Evolutionary conservation across 1,284 basidiomycete genomes (phyloP), one percentile per base, ranked within the genome.

Genomic region (Heterobasidion occidentale): DNA sequence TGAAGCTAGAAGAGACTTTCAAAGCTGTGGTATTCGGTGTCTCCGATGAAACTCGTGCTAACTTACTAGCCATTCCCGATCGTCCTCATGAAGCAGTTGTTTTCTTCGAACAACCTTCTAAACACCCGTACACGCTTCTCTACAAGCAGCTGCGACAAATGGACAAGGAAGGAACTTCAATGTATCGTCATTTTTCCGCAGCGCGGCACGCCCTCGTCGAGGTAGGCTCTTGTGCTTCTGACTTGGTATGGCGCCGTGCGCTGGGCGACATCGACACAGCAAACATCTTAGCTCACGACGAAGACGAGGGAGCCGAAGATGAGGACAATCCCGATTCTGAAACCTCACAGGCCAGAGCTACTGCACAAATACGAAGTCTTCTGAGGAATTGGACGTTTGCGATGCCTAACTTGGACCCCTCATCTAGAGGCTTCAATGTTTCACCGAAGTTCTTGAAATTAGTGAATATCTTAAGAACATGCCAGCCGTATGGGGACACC

Each of bases 401-500:
- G 2, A 78, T 82, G 72, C 84, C 86, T 7, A 83, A 83, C 59
- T 63, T 78, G 12, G 77, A 83, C 61, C 61, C 73, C 1, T 71
- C 69, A 17, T 84, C 84, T 3, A 67, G 70, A 53, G 73, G 76
- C 7, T 82, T 80, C 65, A 89, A 89, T 61, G 75, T 87, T 14
- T 79, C 81, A 0, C 78, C 80, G 1, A 89, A 90, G 59, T 80
- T 88, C 56, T 64, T 76, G 36, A 78, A 74, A 61, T 64, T 90
- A 15, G 69, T 85, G 4, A 75, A 86, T 55, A 67, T 81, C 49
- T 69, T 90, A 48, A 76, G 76, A 53, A 72, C 77, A 3, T 84
- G 77, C 63, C 71, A 74, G 55, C 67, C 73, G 14, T 73, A 79
- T 46, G 80, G 78, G 7, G 75, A 79, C 52, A 62, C 65, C 2